Conservation (phyloP, 2,329 filamentous ascomycete species). For the Colletotrichum higginsianum region DNA sequence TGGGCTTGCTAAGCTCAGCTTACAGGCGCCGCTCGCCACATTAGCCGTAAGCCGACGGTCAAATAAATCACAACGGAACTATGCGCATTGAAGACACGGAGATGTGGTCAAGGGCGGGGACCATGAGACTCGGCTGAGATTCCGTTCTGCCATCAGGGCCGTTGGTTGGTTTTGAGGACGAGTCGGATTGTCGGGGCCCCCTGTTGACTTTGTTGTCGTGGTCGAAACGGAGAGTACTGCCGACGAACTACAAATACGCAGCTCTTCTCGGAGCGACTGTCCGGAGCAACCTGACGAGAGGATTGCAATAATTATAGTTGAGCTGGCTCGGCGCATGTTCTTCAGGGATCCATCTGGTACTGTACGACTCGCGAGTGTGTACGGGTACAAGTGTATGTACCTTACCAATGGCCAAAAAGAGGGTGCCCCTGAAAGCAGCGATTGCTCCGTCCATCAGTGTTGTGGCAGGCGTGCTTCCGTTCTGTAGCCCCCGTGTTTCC, state of each 20-base stretch:
- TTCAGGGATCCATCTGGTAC: neutral
- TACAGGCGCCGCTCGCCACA: constrained; percentile 7
- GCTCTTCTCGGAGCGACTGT: neutral
- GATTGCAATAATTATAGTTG: constrained; percentile 10
- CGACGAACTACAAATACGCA: neutral
- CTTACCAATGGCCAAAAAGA: neutral
- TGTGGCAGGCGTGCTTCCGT: constrained; percentile 20
- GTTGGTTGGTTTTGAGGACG: neutral
- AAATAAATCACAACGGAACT: neutral
- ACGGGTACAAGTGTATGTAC: neutral
- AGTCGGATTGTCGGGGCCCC: neutral
- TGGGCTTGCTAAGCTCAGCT: constrained; percentile 4
- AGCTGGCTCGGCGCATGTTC: neutral
- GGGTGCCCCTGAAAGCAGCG: constrained; percentile 10
- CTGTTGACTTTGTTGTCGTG: neutral
- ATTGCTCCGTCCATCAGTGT: constrained; percentile 5
- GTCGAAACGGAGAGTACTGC: constrained; percentile 1
- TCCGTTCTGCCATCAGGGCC: neutral
- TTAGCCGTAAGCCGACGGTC: constrained; percentile 16
- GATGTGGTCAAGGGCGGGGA: neutral
- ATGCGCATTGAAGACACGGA: neutral
- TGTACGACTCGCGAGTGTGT: neutral
- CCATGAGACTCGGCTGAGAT: neutral
- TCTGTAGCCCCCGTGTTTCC: constrained; percentile 31
- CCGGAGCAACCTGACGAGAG: neutral